Evolutionary conservation across 139 green algal genomes (phyloP), one percentile per base, ranked within the genome.

Genomic region (Volvox reticuliferus): DNA sequence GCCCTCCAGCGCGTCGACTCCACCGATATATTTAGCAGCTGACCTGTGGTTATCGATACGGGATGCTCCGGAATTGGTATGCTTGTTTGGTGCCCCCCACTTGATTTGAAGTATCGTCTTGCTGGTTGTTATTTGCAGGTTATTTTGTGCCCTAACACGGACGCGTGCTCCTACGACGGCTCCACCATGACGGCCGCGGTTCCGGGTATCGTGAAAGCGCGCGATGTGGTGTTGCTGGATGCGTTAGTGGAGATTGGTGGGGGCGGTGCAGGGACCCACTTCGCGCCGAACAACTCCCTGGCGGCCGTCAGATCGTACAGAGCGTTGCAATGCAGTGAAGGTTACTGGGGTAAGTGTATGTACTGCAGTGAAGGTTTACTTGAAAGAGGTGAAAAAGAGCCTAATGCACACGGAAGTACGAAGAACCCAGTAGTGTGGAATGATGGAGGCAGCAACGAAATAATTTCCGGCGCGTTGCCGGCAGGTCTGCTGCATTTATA

Each of bases 151-250:
- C 87, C 87, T 77, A 91, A 91, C 76, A 0, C 1, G 22, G 76
- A 68, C 87, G 75, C 87, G 0, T 91, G 87, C 76, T 69, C 32
- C 33, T 91, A 91, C 35, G 87, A 91, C 76, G 87, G 76, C 24
- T 26, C 17, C 61, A 37, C 1, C 26, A n/a, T 12, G 16, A 30
- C 35, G 26, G 69, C 37, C 1, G 24, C 68, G 6, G 3, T 55
- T 0, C 22, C 84, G 26, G 71, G 28, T 1, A 21, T 32, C 69
- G 12, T 5, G 37, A 19, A 36, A 12, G 16, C 36, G 21, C 86
- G 86, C 2, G 17, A 77, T n/a, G 65, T 73, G 65, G 65, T 73
- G 21, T 28, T 73, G 65, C 21, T 73, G 65, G 65, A 73, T 73
- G 22, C 33, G 77, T 20, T 79, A 30, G 5, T 44, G 22, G 32